Base-by-base conservation (phyloP, 2,329 filamentous ascomycete genomes). In the Fusarium sacchari region DNA sequence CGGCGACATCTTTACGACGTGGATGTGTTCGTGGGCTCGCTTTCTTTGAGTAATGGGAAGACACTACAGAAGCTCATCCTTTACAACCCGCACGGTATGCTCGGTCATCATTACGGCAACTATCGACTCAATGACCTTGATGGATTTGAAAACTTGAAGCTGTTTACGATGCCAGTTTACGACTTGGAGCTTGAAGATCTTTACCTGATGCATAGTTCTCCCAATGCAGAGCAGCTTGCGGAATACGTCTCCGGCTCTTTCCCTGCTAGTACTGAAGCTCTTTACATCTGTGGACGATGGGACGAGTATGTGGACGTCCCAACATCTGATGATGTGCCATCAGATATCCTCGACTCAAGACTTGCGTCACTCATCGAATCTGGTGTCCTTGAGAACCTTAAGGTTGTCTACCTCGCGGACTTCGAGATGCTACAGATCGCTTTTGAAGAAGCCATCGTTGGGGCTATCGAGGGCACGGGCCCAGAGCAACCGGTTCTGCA, bases 361-460 rank as follows among this genome's bases (percentile, higher is more conserved):
- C 32, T 76, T 9, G 52, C 72, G 0, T 14, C 32, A 7, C 8
- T 76, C 11, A 73, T 76, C 4, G 37, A 64, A 11, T 50, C 58
- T 5, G 49, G 64, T 0, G 7, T 22, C 2, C 43, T 37, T 37
- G 17, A 52, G 49, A 36, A 67, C 6, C 69, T 75, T 2, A 56
- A 52, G n/a, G 69, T 42, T 34, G 9, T 76, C 0, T 76, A 76
- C 26, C 26, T 76, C 5, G 34, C 76, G 13, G 22, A 56, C 1
- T 46, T 67, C 2, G 74, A 76, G 22, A 34, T 3, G 10, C 17
- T 10, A 10, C 6, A 20, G 6, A 12, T 7, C 22, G 1, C 11
- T 3, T 18, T 3, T 11, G 9, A 1, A 3, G 13, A 8, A 5
- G 3, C 28, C 7, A 10, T 34, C 10, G 17, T 18, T 3, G 39